Base-by-base conservation (phyloP, 2,329 filamentous ascomycete species). In the Penicillium olsonii region DNA sequence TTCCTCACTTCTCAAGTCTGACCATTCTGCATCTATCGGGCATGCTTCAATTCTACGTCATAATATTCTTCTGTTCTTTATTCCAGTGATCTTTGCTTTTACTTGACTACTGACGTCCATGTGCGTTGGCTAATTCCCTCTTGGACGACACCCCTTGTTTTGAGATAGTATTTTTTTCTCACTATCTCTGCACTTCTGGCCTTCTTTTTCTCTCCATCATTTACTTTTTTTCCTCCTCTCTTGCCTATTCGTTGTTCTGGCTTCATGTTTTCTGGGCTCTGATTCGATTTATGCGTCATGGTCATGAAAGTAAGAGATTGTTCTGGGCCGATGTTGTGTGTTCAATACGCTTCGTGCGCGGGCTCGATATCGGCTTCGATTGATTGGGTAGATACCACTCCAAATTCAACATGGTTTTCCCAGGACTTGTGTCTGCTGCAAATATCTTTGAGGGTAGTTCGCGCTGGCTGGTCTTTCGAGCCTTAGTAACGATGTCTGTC, bases 331-430 rank as follows among this genome's bases (percentile, higher is more conserved):
- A 34, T 20, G 18, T 38, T 33, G 31, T 14, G 15, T 42, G 24
- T 44, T 31, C 14, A 29, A 11, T 35, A 24, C 31, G 19, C n/a
- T 14, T 47, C 8, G 42, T 24, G 19, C 18, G 38, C 44, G 45
- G 34, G 41, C 29, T 42, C 20, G 34, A 29, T n/a, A 26, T 37
- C 22, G 18, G 29, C 24, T 34, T 41, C 44, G 42, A 45, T 45
- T 50, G 46, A 29, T 22, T 20, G 18, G 38, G 42, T 45, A 47
- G 43, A 50, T 48, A 35, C 33, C 27, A 35, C 34, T 54, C 27
- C 27, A 37, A 56, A 51, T 56, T 54, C 50, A 57, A 54, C 45
- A 49, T 39, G 18, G 39, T 46, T 45, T 26, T 15, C 35, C 27
- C 27, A 45, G 17, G 19, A 35, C 29, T 31, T 29, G 5, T 31